A percentile compares a stretch with the other conserved stretches of the same genome.
These are phyloP conservation scores for Flaveria bidentis DNA, from an alignment of 129 eudicot genomes.

Conservation along the genomic window DNA sequence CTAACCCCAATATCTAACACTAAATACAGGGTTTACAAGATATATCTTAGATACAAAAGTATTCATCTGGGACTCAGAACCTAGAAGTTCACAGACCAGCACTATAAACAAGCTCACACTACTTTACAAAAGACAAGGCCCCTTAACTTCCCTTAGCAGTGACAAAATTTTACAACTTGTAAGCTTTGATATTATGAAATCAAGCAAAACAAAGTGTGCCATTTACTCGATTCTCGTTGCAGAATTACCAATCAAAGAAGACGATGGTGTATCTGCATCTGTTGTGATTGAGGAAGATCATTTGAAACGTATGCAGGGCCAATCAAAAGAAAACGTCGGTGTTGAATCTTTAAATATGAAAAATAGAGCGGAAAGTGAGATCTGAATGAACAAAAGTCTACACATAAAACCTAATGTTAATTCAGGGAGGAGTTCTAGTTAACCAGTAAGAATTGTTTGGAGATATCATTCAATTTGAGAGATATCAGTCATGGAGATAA, in stretches of 20 bases:
- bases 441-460: background rate
- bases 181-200: no score
- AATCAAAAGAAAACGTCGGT: background rate
- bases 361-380: background rate
- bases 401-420: background rate
- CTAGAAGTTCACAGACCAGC: background rate
- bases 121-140: slow-evolving; percentile 1
- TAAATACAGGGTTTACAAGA: background rate
- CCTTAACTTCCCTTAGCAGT: slow-evolving; percentile 4
- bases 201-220: no score
- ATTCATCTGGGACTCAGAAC: slow-evolving; percentile 4
- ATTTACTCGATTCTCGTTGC: no score
- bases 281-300: background rate
- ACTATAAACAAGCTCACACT: background rate
- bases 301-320: background rate
- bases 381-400: background rate
- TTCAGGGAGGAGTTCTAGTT: background rate
- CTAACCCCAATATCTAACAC: slow-evolving; percentile 13
- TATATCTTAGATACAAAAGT: background rate
- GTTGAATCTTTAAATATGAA: background rate
- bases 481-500: background rate
- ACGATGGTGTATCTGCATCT: no score
- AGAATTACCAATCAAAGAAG: no score
- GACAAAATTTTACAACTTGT: background rate
- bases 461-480: background rate